A percentile compares a stretch with the other conserved stretches of the same genome.
These are phyloP conservation scores for Drechslerella stenobrocha DNA, from an alignment of 2,329 filamentous ascomycete species.

Conservation along the genomic window DNA sequence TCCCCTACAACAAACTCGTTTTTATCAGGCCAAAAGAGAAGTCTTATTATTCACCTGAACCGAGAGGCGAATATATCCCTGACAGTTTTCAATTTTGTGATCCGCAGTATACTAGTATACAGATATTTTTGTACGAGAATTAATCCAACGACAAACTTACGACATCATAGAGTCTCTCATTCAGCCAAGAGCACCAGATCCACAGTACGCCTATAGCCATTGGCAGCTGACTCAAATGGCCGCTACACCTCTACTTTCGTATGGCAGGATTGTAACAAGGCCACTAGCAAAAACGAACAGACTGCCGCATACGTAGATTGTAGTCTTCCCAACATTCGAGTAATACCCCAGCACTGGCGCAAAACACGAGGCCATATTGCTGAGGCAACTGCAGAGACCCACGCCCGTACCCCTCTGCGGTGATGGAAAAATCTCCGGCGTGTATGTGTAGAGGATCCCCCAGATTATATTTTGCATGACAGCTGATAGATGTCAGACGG, in stretches of 20 bases:
- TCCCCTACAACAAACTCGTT: too few relatives aligned
- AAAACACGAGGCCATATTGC: conserved; percentile 68
- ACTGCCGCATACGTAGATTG: conserved; percentile 73
- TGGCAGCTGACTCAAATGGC: conserved; percentile 57
- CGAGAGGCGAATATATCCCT: too few relatives aligned
- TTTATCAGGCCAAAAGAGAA: too few relatives aligned
- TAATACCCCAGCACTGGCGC: conserved; percentile 66
- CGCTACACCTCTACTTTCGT: conserved; percentile 73
- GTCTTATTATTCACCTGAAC: too few relatives aligned
- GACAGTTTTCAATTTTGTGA: too few relatives aligned
- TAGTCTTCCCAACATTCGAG: conserved; percentile 42
- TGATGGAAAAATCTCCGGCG: conserved; percentile 74
- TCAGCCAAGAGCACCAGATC: too few relatives aligned
- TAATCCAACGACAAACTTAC: too few relatives aligned
- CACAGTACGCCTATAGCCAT: too few relatives aligned
- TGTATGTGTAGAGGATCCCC: conserved; percentile 75
- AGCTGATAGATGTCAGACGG: conserved; percentile 55
- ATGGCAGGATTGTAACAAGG: conserved; percentile 70
- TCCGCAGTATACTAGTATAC: too few relatives aligned
- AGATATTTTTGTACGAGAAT: too few relatives aligned
- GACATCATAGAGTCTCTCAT: too few relatives aligned
- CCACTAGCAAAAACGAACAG: conserved; percentile 72
- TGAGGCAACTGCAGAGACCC: conserved; percentile 72
- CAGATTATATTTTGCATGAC: conserved; percentile 79
- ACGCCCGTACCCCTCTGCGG: conserved; percentile 72